Evolutionary conservation across 2,329 filamentous ascomycete species (phyloP).

Genomic region (Fusarium stilboides): DNA sequence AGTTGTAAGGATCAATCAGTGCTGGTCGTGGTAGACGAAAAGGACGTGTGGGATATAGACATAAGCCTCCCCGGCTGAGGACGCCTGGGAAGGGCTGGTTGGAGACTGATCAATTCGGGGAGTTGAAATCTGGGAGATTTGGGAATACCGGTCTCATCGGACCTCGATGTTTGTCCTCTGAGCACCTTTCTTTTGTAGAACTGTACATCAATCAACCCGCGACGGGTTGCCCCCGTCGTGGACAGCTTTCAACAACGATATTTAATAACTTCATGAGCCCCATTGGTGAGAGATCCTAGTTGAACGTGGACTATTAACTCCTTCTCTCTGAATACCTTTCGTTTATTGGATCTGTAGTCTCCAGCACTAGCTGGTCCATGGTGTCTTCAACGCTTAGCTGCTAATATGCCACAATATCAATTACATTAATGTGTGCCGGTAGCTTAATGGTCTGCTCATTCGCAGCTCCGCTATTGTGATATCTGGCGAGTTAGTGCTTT

Average conservation of each 20-base stretch:
- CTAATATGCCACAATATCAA: too few relatives aligned
- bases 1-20: constrained; percentile 30
- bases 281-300: neutral
- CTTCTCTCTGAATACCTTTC: neutral
- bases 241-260: constrained; percentile 39
- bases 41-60: constrained; percentile 46
- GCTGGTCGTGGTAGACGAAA: constrained; percentile 40
- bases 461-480: too few relatives aligned
- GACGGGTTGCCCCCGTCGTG: constrained; percentile 33
- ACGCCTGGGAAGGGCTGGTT: constrained; percentile 44
- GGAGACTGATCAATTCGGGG: constrained; percentile 44
- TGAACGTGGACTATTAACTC: neutral
- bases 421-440: too few relatives aligned
- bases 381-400: neutral
- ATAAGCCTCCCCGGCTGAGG: constrained; percentile 36
- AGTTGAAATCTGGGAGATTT: constrained; percentile 44
- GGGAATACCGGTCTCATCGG: constrained; percentile 42
- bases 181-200: constrained; percentile 54
- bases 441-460: too few relatives aligned
- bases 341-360: neutral
- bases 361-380: neutral
- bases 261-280: constrained; percentile 15
- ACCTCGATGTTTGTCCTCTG: constrained; percentile 48
- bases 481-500: too few relatives aligned
- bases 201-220: constrained; percentile 52